These are phyloP conservation scores for Rhizopus sp. DNA, from an alignment of 371 early-diverging fungal genomes.

Conservation along the genomic window DNA sequence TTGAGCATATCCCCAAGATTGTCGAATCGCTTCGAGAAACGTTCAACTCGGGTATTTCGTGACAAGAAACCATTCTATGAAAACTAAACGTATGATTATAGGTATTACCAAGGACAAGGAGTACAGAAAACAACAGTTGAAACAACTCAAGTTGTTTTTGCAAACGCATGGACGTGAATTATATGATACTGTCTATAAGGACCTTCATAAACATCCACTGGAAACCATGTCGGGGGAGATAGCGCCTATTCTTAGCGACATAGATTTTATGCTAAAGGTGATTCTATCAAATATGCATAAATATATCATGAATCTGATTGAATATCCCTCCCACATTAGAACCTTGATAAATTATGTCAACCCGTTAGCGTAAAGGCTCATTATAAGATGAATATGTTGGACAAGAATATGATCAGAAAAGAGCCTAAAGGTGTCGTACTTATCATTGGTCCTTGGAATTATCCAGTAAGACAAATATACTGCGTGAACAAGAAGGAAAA, in stretches of 20 bases:
- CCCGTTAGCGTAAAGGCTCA: conserved; percentile 34
- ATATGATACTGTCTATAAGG: conserved; percentile 60
- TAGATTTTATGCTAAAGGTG: conserved; percentile 57
- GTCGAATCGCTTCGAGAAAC: conserved; percentile 49
- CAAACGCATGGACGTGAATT: conserved; percentile 64
- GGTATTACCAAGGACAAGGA: conserved; percentile 48
- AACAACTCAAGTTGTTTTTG: conserved; percentile 55
- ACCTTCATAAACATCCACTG: conserved; percentile 61
- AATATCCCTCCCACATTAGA: conserved; percentile 15
- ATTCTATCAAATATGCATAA: no score
- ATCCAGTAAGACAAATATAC: conserved; percentile 54
- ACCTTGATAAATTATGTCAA: conserved; percentile 33
- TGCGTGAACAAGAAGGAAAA: no score
- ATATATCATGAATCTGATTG: not conserved
- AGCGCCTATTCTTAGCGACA: conserved; percentile 65
- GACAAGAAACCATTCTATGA: not conserved
- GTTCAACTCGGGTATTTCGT: conserved; percentile 39
- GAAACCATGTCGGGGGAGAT: conserved; percentile 66
- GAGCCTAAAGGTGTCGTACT: conserved; percentile 80
- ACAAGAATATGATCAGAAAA: conserved; percentile 50
- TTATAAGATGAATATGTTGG: conserved; percentile 37
- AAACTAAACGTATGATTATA: not conserved
- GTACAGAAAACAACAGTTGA: conserved; percentile 71
- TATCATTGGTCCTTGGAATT: conserved; percentile 88
- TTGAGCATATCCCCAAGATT: conserved; percentile 32